Base-by-base conservation (phyloP, 164 flowering plant genomes). In the Piper betle region DNA sequence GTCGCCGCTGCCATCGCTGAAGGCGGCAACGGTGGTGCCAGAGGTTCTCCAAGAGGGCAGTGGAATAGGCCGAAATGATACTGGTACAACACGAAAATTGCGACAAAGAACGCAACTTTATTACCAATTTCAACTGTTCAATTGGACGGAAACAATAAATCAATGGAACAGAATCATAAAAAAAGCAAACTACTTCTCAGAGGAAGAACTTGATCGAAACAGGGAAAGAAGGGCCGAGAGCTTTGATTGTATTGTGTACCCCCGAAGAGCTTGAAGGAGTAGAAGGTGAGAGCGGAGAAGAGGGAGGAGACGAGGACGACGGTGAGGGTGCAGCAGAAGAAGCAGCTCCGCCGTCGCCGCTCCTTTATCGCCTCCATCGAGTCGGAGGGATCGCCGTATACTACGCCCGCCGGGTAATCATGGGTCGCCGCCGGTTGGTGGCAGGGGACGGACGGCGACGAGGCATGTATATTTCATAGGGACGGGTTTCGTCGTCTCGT, bases 271-370 rank as follows among this genome's bases (percentile, higher is more conserved):
- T 78, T 79, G 58, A 79, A 64, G 39, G 80, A 39, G 71, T 82
- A 79, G 73, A 76, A 73, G 62, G 71, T 62, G 78, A 74, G 75
- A 60, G 69, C 71, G 46, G 74, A 53, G 76, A 77, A 50, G 79
- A 82, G 61, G 42, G 78, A 59, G 64, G 68, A 81, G 8, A 73
- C 66, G 52, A 69, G 33, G 57, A 78, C 74, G 33, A 74, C 53
- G 61, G 72, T 63, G 65, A 83, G 19, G 55, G 80, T 69, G 78
- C 73, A 82, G 71, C 80, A 70, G 72, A 80, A 74, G 69, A 78
- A 77, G 18, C 73, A 69, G 69, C 63, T 75, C 84, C 80, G 77
- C 68, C 59, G 75, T 69, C 80, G 63, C 19, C 88, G 83, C 57
- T 80, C 78, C 66, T 73, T 82, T 84, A 79, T 82, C 53, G 25